phyloP scores from a whole-genome alignment of 768 basidiomycete species.

The Boletus bicolor region DNA sequence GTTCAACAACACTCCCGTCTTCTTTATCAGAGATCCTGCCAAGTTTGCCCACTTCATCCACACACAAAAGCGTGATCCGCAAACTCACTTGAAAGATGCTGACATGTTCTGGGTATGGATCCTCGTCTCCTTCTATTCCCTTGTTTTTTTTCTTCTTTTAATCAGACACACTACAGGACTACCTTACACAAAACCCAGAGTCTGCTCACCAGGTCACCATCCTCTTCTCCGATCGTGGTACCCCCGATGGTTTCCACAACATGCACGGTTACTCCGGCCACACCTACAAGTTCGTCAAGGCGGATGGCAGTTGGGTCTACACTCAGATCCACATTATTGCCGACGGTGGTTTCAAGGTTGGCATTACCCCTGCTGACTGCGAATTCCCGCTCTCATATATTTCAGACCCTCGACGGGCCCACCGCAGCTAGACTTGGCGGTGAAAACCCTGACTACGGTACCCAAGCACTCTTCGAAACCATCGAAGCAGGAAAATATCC shows the following conservation, averaged over 20 bases:
- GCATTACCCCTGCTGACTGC: not conserved
- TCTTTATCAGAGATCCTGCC: conserved; percentile 84
- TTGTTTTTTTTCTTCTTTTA: not conserved
- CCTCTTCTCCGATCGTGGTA: conserved; percentile 92
- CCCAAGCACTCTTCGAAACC: conserved; percentile 70
- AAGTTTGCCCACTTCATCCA: conserved; percentile 96
- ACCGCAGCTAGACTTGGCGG: conserved; percentile 65
- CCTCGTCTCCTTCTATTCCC: not conserved
- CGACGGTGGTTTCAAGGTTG: conserved; percentile 79
- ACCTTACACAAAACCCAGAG: conserved; percentile 83
- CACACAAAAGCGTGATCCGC: conserved; percentile 88
- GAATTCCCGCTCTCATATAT: conserved; percentile 2
- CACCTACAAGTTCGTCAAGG: conserved; percentile 86
- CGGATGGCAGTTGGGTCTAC: conserved; percentile 80
- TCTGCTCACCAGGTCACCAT: conserved; percentile 89
- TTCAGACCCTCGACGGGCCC: conserved; percentile 65
- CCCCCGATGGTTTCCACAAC: conserved; percentile 83
- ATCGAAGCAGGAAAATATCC: conserved; percentile 83
- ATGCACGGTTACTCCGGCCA: conserved; percentile 94
- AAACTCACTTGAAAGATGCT: conserved; percentile 85
- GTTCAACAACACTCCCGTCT: conserved; percentile 89
- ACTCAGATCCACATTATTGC: conserved; percentile 80
- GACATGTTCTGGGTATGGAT: conserved; percentile 77
- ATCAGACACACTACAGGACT: conserved; percentile 55
- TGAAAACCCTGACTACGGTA: conserved; percentile 83